phyloP scores from a whole-genome alignment of 164 flowering plant species.

The Annona cherimola region DNA sequence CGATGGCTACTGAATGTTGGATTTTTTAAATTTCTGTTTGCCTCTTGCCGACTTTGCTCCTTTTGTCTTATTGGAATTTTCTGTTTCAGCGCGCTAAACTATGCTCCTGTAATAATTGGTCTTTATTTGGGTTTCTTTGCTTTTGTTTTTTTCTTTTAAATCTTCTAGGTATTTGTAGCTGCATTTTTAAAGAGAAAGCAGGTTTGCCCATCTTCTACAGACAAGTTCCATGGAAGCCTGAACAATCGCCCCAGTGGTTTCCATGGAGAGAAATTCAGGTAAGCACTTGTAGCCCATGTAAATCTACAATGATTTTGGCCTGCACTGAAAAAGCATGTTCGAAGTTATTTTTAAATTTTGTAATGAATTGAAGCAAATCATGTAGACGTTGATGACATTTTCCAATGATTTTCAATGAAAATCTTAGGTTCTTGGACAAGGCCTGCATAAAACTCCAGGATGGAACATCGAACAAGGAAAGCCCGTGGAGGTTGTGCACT shows the following conservation, averaged over 20 bases:
- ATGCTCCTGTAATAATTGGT: neutral
- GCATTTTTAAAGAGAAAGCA: slow-evolving; percentile 68
- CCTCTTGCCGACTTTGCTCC: neutral
- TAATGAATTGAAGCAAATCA: too few relatives aligned
- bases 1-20: neutral
- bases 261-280: slow-evolving; percentile 28
- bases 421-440: slow-evolving; percentile 79
- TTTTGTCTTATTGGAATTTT: neutral
- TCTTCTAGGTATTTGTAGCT: slow-evolving; percentile 28
- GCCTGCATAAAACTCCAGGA: slow-evolving; percentile 70
- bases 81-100: neutral
- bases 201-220: slow-evolving; percentile 40
- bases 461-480: slow-evolving; percentile 31
- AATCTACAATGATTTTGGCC: too few relatives aligned
- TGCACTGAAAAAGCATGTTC: too few relatives aligned
- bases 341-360: too few relatives aligned
- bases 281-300: neutral
- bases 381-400: neutral
- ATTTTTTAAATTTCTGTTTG: neutral
- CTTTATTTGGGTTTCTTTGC: too few relatives aligned
- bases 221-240: slow-evolving; percentile 48
- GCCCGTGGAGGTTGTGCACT: slow-evolving; percentile 69
- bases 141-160: neutral
- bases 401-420: neutral
- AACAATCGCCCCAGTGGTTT: slow-evolving; percentile 6